These are phyloP conservation scores for Xylariaceae sp. DNA, from an alignment of 2,329 filamentous ascomycete species.

Conservation along the genomic window DNA sequence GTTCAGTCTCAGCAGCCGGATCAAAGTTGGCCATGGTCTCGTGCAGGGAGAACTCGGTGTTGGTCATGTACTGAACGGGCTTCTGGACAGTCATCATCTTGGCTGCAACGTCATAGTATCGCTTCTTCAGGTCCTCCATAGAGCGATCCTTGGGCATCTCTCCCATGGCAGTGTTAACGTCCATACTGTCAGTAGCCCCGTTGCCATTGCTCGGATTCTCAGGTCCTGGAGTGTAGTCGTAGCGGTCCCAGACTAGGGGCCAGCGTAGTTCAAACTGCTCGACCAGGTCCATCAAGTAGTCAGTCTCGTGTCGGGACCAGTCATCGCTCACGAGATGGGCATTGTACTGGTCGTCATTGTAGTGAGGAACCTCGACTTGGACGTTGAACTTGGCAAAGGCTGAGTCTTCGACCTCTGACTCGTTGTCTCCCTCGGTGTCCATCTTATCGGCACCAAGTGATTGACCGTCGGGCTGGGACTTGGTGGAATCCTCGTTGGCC, in stretches of 20 bases:
- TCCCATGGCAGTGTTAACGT: slow-evolving; percentile 53
- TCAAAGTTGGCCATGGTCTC: slow-evolving; percentile 87
- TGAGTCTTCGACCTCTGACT: slow-evolving; percentile 51
- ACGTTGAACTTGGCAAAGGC: slow-evolving; percentile 86
- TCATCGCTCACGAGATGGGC: slow-evolving; percentile 68
- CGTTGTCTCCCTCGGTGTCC: slow-evolving; percentile 38
- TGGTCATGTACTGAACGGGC: slow-evolving; percentile 82
- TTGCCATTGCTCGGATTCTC: slow-evolving; percentile 36
- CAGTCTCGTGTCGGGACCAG: slow-evolving; percentile 92
- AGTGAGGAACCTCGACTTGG: slow-evolving; percentile 71
- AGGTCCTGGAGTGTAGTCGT: slow-evolving; percentile 64
- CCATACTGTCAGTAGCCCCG: slow-evolving; percentile 38
- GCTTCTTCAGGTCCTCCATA: slow-evolving; percentile 86
- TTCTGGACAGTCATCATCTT: slow-evolving; percentile 79
- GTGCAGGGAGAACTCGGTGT: slow-evolving; percentile 76
- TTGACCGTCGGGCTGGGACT: slow-evolving; percentile 20
- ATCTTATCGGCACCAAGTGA: slow-evolving; percentile 31
- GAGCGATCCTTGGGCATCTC: slow-evolving; percentile 56
- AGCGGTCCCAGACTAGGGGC: slow-evolving; percentile 89
- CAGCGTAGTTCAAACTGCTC: slow-evolving; percentile 83
- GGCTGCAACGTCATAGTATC: slow-evolving; percentile 85
- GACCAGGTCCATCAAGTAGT: slow-evolving; percentile 77
- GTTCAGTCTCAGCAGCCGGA: slow-evolving; percentile 69
- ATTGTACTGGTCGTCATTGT: slow-evolving; percentile 85
- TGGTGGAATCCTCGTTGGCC: slow-evolving; percentile 47